Percentiles rank a stretch among this genome's conserved stretches.
Evolutionary conservation across 257 asterid genomes (phyloP).

Genomic region (Ocimum tenuiflorum): DNA sequence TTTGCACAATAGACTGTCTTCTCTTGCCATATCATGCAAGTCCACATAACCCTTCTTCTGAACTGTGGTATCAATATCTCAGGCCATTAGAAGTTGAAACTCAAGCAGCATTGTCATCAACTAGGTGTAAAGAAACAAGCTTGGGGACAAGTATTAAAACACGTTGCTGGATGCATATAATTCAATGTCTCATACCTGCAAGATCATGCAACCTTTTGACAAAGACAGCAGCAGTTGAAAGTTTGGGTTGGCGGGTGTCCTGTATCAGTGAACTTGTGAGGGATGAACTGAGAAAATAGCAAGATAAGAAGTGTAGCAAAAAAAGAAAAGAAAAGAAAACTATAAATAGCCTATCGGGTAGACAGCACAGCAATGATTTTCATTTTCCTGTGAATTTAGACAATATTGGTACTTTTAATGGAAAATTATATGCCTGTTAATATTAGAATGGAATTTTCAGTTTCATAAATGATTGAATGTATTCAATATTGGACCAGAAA

Average conservation of each 20-base stretch:
- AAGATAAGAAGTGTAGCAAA: not conserved
- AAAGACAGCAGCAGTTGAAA: conserved; percentile 89
- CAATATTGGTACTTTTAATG: not conserved
- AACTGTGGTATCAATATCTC: conserved; percentile 44
- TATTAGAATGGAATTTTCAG: conserved; percentile 4
- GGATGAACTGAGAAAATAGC: conserved; percentile 10
- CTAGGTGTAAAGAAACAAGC: conserved; percentile 6
- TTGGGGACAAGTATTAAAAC: not conserved
- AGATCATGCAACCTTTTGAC: conserved; percentile 88
- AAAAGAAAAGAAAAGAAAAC: conserved; percentile 2
- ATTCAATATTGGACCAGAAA: not conserved
- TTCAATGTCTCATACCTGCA: conserved; percentile 51
- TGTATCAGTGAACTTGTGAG: conserved; percentile 24
- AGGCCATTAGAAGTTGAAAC: conserved; percentile 18
- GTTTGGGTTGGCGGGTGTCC: conserved; percentile 75
- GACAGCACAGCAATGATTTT: not conserved
- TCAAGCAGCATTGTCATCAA: conserved; percentile 8
- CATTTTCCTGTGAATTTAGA: conserved; percentile 5
- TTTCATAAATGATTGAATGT: not conserved
- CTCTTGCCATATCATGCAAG: conserved; percentile 77
- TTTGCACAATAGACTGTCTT: conserved; percentile 58
- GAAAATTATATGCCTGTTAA: not conserved
- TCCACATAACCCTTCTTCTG: conserved; percentile 90
- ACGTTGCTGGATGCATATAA: not conserved
- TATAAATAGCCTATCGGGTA: not conserved